phyloP scores from a whole-genome alignment of 2,329 filamentous ascomycete species.

The Lasiodiplodia sp. region DNA sequence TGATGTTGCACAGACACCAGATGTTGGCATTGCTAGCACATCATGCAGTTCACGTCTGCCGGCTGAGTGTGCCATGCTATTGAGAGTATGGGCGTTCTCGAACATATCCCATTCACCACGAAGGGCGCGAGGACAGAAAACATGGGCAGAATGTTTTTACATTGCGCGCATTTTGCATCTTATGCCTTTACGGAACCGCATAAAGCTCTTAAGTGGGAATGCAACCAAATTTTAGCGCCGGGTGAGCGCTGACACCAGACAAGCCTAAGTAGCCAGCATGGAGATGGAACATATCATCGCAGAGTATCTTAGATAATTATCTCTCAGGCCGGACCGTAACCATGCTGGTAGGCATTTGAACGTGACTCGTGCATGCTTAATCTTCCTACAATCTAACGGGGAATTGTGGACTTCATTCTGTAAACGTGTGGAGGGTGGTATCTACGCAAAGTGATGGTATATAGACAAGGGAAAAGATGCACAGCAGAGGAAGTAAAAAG shows the following conservation, averaged over 20 bases:
- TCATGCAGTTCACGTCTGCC: neutral
- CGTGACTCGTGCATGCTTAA: neutral
- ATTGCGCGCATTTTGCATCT: neutral
- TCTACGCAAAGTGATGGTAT: conserved; percentile 28
- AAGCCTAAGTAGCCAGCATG: neutral
- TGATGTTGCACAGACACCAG: neutral
- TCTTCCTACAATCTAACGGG: neutral
- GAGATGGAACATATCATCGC: no score
- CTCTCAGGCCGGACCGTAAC: neutral
- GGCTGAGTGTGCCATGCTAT: neutral
- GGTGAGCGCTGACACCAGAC: no score
- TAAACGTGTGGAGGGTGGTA: conserved; percentile 13
- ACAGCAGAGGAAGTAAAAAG: conserved; percentile 9
- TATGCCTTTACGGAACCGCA: neutral
- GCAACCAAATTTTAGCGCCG: no score
- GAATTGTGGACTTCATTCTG: conserved; percentile 15
- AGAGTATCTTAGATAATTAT: neutral
- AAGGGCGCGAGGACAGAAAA: no score
- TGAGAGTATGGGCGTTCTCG: neutral
- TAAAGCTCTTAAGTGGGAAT: no score
- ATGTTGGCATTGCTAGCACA: neutral
- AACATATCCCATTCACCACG: no score
- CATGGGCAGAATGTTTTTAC: no score
- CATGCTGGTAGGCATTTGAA: neutral
- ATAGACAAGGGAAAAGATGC: conserved; percentile 14